phyloP scores from a whole-genome alignment of 495 filamentous ascomycete species.

The Venustampulla echinocandica region DNA sequence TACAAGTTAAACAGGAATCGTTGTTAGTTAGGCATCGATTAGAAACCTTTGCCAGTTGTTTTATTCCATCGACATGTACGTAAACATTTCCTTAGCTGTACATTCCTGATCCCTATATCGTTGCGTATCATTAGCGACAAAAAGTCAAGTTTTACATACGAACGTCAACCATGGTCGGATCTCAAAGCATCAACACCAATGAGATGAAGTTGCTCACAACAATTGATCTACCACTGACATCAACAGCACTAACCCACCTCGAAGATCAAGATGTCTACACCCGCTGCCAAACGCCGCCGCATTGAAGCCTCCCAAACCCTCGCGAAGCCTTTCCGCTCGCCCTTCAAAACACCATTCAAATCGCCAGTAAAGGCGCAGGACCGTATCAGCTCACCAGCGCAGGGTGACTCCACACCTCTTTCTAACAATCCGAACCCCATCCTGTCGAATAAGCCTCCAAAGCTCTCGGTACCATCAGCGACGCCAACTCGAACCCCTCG shows the following conservation, averaged over 20 bases:
- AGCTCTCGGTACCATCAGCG: neutral
- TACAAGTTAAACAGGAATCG: too few relatives aligned
- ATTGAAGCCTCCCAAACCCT: conserved; percentile 41
- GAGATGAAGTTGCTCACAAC: too few relatives aligned
- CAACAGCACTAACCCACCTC: conserved; percentile 15
- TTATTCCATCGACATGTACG: too few relatives aligned
- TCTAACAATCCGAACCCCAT: neutral
- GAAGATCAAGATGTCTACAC: conserved; percentile 15
- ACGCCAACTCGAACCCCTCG: neutral
- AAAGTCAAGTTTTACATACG: too few relatives aligned
- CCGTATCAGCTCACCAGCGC: neutral
- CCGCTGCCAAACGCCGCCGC: conserved; percentile 46
- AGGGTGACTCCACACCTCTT: conserved; percentile 10
- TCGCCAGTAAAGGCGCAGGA: conserved; percentile 39
- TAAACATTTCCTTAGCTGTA: too few relatives aligned
- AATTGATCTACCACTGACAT: conserved; percentile 5
- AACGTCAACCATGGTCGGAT: too few relatives aligned
- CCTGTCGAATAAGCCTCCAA: conserved; percentile 9
- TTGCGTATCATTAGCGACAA: too few relatives aligned
- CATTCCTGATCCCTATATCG: too few relatives aligned
- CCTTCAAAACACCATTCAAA: conserved; percentile 55
- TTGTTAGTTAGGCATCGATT: too few relatives aligned
- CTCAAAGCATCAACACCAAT: conserved; percentile 12
- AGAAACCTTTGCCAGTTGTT: too few relatives aligned
- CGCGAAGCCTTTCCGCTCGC: conserved; percentile 61